A percentile compares a stretch with the other conserved stretches of the same genome.
Evolutionary conservation across 2,329 filamentous ascomycete species (phyloP).

Genomic region (Fusarium sp.): DNA sequence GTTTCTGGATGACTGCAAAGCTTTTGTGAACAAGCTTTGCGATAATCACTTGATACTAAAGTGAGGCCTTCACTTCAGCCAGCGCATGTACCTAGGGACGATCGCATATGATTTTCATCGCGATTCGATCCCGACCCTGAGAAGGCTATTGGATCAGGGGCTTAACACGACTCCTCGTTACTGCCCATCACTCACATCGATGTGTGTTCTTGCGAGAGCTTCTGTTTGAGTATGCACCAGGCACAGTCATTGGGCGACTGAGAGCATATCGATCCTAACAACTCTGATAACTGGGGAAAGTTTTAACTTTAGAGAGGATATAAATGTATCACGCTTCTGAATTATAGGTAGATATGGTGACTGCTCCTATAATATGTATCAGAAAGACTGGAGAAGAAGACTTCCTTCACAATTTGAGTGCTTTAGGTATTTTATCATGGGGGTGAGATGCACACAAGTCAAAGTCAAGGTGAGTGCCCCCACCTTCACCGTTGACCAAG

Average conservation of each 20-base stretch:
- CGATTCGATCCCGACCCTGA: neutral
- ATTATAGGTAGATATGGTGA: neutral
- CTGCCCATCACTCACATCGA: neutral
- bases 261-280: neutral
- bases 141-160: neutral
- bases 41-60: neutral
- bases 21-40: neutral
- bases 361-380: neutral
- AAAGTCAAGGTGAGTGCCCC: conserved; percentile 33
- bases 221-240: neutral
- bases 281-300: neutral
- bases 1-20: neutral
- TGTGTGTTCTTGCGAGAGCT: neutral
- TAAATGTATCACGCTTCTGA: neutral
- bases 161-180: neutral
- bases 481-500: conserved; percentile 43
- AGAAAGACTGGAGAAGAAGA: neutral
- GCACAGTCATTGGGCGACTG: neutral
- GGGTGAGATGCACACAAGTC: neutral
- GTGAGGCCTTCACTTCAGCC: neutral
- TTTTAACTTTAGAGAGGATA: neutral
- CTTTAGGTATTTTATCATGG: neutral
- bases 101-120: neutral
- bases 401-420: too few relatives aligned
- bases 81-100: neutral